Conservation (phyloP, 2,329 filamentous ascomycete genomes). For the Colletotrichum camelliae region DNA sequence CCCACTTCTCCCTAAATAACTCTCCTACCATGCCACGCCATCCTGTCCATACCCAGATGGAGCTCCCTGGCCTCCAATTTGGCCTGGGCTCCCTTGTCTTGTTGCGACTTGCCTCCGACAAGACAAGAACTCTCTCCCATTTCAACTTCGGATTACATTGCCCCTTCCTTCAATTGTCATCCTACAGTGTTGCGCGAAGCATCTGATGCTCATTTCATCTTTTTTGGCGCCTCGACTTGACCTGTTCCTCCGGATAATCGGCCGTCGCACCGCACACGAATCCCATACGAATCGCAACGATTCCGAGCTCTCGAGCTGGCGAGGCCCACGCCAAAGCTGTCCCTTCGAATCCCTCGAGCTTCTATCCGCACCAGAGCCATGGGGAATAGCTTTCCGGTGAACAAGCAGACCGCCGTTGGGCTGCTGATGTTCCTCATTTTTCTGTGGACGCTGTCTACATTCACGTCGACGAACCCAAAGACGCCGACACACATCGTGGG, state of each 20-base stretch:
- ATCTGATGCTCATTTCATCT: not conserved
- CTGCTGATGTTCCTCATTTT: slow-evolving; percentile 4
- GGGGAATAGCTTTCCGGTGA: not conserved
- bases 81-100: not conserved
- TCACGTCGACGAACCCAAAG: not conserved
- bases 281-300: not conserved
- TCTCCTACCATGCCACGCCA: not conserved
- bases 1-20: not conserved
- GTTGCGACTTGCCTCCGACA: not conserved
- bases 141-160: not conserved
- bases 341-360: not conserved
- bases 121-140: not conserved
- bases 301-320: not conserved
- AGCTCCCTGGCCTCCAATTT: not conserved
- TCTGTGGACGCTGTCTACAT: slow-evolving; percentile 13
- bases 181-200: too few relatives aligned
- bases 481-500: not conserved
- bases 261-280: not conserved
- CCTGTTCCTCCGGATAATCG: not conserved
- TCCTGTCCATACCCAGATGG: not conserved
- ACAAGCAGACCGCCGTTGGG: slow-evolving; percentile 6
- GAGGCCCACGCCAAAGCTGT: not conserved
- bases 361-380: not conserved
- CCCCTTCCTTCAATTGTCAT: not conserved
- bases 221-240: not conserved